These are phyloP conservation scores for Trichoderma arundinaceum DNA, from an alignment of 2,329 filamentous ascomycete species.

Conservation along the genomic window DNA sequence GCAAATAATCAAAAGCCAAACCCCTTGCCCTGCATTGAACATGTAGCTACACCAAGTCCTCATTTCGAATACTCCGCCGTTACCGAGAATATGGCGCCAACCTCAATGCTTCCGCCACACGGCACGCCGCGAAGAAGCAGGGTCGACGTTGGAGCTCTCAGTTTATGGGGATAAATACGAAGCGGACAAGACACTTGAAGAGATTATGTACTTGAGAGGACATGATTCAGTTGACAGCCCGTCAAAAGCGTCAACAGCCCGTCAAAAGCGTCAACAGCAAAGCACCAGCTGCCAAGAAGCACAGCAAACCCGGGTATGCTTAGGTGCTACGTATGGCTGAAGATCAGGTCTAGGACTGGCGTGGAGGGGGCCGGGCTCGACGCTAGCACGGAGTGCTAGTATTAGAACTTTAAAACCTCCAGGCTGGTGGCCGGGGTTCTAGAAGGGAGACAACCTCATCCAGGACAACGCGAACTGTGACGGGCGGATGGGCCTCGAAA, in stretches of 20 bases:
- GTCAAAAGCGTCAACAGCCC: not conserved
- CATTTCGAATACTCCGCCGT: constrained; percentile 14
- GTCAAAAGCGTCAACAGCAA: not conserved
- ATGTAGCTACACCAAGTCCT: constrained; percentile 6
- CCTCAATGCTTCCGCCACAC: not conserved
- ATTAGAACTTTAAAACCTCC: constrained; percentile 21
- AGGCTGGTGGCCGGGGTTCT: constrained; percentile 25
- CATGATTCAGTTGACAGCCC: not conserved
- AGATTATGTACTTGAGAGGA: not conserved
- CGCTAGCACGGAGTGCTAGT: not conserved
- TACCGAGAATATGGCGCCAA: constrained; percentile 16
- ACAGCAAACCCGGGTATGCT: not conserved
- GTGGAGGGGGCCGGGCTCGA: constrained; percentile 7
- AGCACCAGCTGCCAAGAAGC: not conserved
- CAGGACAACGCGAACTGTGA: constrained; percentile 20
- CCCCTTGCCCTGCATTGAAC: constrained; percentile 8
- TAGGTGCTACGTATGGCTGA: constrained; percentile 11
- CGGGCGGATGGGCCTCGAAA: constrained; percentile 9
- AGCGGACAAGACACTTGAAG: not conserved
- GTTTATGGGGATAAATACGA: not conserved
- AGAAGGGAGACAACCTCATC: constrained; percentile 22
- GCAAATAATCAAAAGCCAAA: not conserved
- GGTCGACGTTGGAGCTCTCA: not conserved
- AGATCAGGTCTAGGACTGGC: constrained; percentile 7
- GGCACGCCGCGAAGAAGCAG: not conserved